A percentile compares a stretch with the other conserved stretches of the same genome.
phyloP scores from a whole-genome alignment of 805 yeast species.

The Clavispora santaluciae region DNA sequence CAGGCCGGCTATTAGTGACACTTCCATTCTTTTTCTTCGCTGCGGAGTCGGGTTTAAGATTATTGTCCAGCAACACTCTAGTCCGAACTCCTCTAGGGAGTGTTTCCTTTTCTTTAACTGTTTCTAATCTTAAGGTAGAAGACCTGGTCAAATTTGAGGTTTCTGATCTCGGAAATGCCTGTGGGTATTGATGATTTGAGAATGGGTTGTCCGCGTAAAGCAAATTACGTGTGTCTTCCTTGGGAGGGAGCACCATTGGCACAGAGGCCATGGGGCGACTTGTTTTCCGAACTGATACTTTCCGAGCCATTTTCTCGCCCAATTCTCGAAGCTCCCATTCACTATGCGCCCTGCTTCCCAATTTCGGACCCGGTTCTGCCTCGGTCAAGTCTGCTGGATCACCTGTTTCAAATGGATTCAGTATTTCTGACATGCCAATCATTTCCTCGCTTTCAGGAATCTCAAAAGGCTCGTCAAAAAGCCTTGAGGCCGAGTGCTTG shows the following conservation, averaged over 20 bases:
- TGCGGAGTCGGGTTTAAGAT: neutral
- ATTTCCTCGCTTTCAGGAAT: neutral
- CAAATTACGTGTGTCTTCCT: constrained; percentile 20
- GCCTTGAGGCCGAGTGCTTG: neutral
- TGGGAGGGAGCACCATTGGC: constrained; percentile 8
- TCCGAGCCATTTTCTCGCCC: constrained; percentile 33
- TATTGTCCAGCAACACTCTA: constrained; percentile 1
- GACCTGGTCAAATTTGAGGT: neutral
- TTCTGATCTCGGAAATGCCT: constrained; percentile 5
- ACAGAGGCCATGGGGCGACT: neutral
- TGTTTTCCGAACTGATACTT: constrained; percentile 25
- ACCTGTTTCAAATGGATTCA: neutral
- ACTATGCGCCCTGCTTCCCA: constrained; percentile 4
- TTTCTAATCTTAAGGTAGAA: neutral
- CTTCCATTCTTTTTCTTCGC: neutral
- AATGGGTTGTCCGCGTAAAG: constrained; percentile 17
- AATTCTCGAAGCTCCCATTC: constrained; percentile 27
- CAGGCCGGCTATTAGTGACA: neutral
- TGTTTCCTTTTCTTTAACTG: neutral
- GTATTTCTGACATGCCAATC: neutral
- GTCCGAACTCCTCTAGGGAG: neutral
- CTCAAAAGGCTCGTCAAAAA: constrained; percentile 1
- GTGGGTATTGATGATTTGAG: constrained; percentile 14
- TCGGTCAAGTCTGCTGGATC: neutral
- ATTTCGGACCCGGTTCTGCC: neutral